Conservation (phyloP, 1,139 yeast genomes). For the Pneumocystis carinii region DNA sequence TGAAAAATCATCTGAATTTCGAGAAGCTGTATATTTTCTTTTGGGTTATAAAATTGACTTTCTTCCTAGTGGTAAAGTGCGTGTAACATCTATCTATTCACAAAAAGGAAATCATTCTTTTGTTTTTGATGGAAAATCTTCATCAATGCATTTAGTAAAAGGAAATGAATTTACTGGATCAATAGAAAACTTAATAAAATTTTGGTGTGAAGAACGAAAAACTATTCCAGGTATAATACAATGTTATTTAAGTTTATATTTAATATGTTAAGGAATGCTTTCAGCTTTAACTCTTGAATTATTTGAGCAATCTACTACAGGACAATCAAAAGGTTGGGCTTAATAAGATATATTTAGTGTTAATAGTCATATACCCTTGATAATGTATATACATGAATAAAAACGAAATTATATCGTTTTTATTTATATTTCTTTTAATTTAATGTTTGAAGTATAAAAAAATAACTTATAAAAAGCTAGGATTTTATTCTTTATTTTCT, state of each 20-base stretch:
- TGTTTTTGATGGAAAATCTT: constrained; percentile 25
- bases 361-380: neutral
- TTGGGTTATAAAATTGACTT: constrained; percentile 68
- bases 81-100: constrained; percentile 45
- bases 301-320: constrained; percentile 30
- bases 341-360: neutral
- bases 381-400: neutral
- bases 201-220: constrained; percentile 55
- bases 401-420: neutral
- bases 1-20: constrained; percentile 59
- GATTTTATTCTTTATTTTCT: too few species aligned
- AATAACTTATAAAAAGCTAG: neutral
- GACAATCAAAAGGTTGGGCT: constrained; percentile 1
- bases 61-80: constrained; percentile 49
- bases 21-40: constrained; percentile 51
- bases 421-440: neutral
- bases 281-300: constrained; percentile 60
- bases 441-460: neutral
- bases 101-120: constrained; percentile 23
- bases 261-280: constrained; percentile 29
- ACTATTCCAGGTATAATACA: constrained; percentile 46
- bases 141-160: constrained; percentile 21
- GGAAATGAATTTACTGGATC: constrained; percentile 27
- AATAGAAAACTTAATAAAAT: constrained; percentile 43
- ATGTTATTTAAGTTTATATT: neutral